Evolutionary conservation across 345 rosid genomes (phyloP).

Genomic region (Cardamine chenopodiifolia): DNA sequence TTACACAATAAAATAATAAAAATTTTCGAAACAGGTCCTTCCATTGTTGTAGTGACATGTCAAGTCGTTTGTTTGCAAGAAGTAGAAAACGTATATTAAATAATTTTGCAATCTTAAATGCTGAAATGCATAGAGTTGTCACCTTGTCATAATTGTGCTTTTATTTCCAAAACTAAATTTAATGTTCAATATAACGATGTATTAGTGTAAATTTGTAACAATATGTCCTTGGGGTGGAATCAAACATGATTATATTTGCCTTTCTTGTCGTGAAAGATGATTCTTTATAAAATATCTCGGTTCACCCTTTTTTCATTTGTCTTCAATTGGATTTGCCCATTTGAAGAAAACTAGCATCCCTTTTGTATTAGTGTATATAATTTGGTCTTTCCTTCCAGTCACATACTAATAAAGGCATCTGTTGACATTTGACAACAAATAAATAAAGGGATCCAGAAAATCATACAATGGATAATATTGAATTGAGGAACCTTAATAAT

Average conservation of each 20-base stretch:
- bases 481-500: neutral
- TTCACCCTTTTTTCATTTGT: neutral
- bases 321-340: neutral
- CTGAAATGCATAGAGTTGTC: neutral
- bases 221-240: neutral
- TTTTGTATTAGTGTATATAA: neutral
- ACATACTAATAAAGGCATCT: neutral
- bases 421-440: neutral
- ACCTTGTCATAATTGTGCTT: neutral
- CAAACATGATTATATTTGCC: neutral
- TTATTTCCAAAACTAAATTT: neutral
- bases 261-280: neutral
- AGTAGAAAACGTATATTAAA: neutral
- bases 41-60: conserved; percentile 24
- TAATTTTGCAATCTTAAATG: neutral
- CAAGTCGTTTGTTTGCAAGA: conserved; percentile 10
- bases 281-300: neutral
- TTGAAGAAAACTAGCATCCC: neutral
- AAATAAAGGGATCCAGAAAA: neutral
- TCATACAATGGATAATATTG: neutral
- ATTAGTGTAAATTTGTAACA: neutral
- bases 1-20: neutral
- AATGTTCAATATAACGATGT: neutral
- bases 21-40: neutral
- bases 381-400: neutral